A percentile compares a stretch with the other conserved stretches of the same genome.
phyloP scores from a whole-genome alignment of 2,329 filamentous ascomycete genomes.

The Mycosphaerella sp. region DNA sequence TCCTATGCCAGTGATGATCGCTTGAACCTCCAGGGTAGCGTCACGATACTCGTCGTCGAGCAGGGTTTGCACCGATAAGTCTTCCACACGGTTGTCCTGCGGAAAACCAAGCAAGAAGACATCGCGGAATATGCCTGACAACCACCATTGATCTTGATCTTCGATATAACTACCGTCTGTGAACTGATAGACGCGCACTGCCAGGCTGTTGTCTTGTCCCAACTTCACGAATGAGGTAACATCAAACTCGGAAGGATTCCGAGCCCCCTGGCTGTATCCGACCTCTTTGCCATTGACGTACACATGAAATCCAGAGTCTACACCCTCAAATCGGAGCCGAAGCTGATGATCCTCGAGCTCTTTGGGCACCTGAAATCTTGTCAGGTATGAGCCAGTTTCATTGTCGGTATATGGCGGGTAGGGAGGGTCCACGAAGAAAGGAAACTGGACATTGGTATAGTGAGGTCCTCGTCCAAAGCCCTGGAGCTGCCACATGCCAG shows the following conservation, averaged over 20 bases:
- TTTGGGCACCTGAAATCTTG: conserved; percentile 49
- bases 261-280: conserved; percentile 62
- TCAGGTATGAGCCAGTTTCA: conserved; percentile 57
- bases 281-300: conserved; percentile 59
- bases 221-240: conserved; percentile 48
- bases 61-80: conserved; percentile 51
- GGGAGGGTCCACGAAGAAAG: conserved; percentile 54
- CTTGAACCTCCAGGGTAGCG: conserved; percentile 39
- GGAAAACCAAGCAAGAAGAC: conserved; percentile 57
- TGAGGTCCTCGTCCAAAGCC: conserved; percentile 57
- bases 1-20: conserved; percentile 32
- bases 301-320: conserved; percentile 64
- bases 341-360: conserved; percentile 47
- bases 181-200: conserved; percentile 64
- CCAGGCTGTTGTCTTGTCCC: conserved; percentile 48
- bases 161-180: conserved; percentile 64
- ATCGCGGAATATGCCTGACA: conserved; percentile 56
- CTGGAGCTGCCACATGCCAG: conserved; percentile 59
- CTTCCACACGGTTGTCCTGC: conserved; percentile 45
- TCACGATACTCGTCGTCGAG: conserved; percentile 49
- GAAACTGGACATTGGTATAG: conserved; percentile 63
- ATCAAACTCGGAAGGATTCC: conserved; percentile 66
- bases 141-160: conserved; percentile 39
- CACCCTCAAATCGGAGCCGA: conserved; percentile 62
- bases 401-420: conserved; percentile 54